Evolutionary conservation across 495 filamentous ascomycete genomes (phyloP), one percentile per base, ranked within the genome.

Genomic region (Penicillium soppii): DNA sequence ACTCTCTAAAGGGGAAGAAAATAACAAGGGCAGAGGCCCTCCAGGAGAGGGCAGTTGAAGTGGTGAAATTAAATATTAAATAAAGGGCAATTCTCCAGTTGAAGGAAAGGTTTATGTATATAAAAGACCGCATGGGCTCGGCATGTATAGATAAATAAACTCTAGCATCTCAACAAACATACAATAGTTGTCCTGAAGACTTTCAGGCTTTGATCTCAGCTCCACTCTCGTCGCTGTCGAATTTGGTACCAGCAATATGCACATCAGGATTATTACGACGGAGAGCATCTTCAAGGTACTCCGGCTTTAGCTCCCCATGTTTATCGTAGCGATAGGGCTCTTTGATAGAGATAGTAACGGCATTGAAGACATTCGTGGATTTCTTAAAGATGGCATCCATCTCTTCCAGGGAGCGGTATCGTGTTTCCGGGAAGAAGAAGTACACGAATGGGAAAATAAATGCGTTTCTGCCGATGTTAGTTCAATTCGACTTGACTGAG

Each of bases 331-430:
- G 76, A 15, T 72, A 73, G 5, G 86, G 86, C 61, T 84, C 78
- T 4, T 81, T 69, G 15, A 68, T 52, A 1, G 86, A 85, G 38
- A 82, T 67, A 22, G 68, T 55, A 1, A 88, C 85, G n/a, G 85
- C 80, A 12, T 74, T 63, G 52, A 87, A 82, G 19, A 69, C 53
- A 27, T 63, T 66, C 32, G 68, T 67, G 38, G 70, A 71, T 58
- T 86, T 87, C 62, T 77, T 78, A 75, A 90, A 90, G 55, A 90
- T 87, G 52, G 66, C 65, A 61, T 90, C 86, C 79, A 90, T 85
- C 61, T 90, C 86, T 56, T 90, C 86, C 7, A 90, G 73, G 5
- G 81, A 82, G 16, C 85, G 82, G 56, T 81, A 82, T 12, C 81
- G 81, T 0, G 86, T 90, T 63, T 89, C 86, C 0, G 85, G 85